Evolutionary conservation across 2,329 filamentous ascomycete genomes (phyloP).

Genomic region (Achaetomium macrosporum): DNA sequence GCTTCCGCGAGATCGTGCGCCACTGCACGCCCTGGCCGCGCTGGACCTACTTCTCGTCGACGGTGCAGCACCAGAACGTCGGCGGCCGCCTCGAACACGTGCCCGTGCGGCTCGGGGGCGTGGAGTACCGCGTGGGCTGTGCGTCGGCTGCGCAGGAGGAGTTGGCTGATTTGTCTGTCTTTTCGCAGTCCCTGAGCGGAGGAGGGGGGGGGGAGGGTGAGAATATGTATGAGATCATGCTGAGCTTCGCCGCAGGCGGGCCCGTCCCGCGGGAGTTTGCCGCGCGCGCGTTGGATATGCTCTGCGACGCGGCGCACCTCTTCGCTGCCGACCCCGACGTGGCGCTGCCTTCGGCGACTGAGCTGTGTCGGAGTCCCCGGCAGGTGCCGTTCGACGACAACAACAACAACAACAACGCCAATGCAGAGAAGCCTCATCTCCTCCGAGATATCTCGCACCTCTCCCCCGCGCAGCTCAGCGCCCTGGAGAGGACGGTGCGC

Average conservation of each 20-base stretch:
- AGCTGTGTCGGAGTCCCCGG: background rate
- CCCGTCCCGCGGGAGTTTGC: constrained; percentile 18
- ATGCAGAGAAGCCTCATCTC: background rate
- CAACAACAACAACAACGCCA: background rate
- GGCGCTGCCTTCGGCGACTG: constrained; percentile 3
- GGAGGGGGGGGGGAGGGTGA: constrained; percentile 1
- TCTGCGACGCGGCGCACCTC: constrained; percentile 17
- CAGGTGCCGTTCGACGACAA: constrained; percentile 12
- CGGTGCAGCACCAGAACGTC: constrained; percentile 24
- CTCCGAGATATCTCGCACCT: constrained; percentile 1
- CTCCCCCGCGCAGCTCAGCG: background rate
- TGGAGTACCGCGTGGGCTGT: constrained; percentile 21
- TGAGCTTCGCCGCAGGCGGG: constrained; percentile 21
- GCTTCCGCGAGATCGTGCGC: constrained; percentile 25
- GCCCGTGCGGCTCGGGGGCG: constrained; percentile 16
- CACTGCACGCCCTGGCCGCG: constrained; percentile 24
- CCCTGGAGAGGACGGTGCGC: constrained; percentile 10
- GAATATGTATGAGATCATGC: constrained; percentile 20
- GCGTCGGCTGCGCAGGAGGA: constrained; percentile 18
- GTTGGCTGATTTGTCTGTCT: constrained; percentile 21
- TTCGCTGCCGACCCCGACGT: constrained; percentile 17
- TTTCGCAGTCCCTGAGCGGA: constrained; percentile 17
- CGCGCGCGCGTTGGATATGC: constrained; percentile 17
- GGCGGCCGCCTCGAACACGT: constrained; percentile 11
- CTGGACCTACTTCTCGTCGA: constrained; percentile 22